These are phyloP conservation scores for Globisporangium rhizosaccharum DNA, from an alignment of 352 stramenopile species.

Conservation along the genomic window DNA sequence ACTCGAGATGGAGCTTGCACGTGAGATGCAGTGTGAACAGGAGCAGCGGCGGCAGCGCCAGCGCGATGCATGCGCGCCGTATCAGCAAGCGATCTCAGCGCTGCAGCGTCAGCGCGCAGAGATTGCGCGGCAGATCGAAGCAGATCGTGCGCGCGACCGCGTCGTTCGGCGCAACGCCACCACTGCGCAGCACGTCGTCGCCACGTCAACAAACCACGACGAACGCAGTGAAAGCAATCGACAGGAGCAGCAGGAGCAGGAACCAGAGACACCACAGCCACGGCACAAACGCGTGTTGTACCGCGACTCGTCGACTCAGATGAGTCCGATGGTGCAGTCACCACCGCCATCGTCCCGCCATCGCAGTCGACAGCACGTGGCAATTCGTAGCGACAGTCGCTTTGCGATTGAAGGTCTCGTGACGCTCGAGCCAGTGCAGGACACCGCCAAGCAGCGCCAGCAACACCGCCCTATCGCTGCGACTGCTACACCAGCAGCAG, in stretches of 20 bases:
- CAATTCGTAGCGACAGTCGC: slow-evolving; percentile 18
- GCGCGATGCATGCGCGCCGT: slow-evolving; percentile 8
- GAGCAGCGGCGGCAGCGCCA: slow-evolving; percentile 12
- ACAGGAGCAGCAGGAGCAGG: neutral
- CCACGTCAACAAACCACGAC: neutral
- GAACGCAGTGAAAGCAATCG: neutral
- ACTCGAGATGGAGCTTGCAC: slow-evolving; percentile 32
- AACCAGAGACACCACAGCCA: neutral
- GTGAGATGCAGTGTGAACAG: slow-evolving; percentile 23
- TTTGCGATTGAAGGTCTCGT: slow-evolving; percentile 62
- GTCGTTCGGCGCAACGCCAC: neutral
- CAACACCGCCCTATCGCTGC: neutral
- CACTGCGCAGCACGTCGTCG: neutral
- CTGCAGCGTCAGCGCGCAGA: slow-evolving; percentile 39
- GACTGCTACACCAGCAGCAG: neutral
- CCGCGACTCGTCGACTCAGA: slow-evolving; percentile 8
- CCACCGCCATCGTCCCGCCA: neutral
- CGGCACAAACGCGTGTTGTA: neutral
- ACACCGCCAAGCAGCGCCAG: neutral
- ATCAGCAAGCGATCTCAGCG: slow-evolving; percentile 31
- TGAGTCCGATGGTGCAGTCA: slow-evolving; percentile 4
- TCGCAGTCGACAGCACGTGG: neutral
- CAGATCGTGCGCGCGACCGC: slow-evolving; percentile 11
- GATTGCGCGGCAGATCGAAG: slow-evolving; percentile 42
- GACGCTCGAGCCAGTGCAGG: slow-evolving; percentile 30